A percentile compares a stretch with the other conserved stretches of the same genome.
Evolutionary conservation across 2,329 filamentous ascomycete species (phyloP).

Genomic region (Fusarium incarnatum): DNA sequence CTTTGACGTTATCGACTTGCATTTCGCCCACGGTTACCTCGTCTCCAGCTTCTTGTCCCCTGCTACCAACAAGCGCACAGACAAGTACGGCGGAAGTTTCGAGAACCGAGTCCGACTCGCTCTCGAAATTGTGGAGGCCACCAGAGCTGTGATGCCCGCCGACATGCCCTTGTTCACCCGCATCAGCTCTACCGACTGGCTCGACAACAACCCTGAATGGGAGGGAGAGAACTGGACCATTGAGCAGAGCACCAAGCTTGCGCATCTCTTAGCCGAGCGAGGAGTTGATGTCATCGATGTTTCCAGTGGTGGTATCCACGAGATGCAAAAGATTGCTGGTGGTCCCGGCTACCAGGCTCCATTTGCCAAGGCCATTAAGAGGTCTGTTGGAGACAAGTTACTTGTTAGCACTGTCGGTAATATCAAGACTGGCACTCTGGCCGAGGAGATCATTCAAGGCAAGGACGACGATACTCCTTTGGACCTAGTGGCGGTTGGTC

Average conservation of each 20-base stretch:
- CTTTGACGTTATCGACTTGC: constrained; percentile 77
- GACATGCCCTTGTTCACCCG: constrained; percentile 78
- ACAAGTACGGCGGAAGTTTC: constrained; percentile 74
- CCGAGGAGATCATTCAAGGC: background rate
- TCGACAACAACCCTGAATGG: constrained; percentile 72
- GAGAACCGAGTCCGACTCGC: constrained; percentile 77
- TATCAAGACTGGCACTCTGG: background rate
- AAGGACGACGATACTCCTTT: background rate
- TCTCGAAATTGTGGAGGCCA: constrained; percentile 75
- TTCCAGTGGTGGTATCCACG: constrained; percentile 50
- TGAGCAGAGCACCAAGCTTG: constrained; percentile 73
- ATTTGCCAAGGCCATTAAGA: background rate
- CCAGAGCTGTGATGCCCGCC: constrained; percentile 71
- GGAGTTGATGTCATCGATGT: constrained; percentile 83
- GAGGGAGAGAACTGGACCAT: constrained; percentile 73
- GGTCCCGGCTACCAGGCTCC: background rate
- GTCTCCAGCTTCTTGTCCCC: constrained; percentile 77
- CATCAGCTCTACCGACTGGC: constrained; percentile 67
- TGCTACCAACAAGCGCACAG: constrained; percentile 73
- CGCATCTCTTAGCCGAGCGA: constrained; percentile 69
- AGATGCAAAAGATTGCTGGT: background rate
- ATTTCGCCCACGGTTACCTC: constrained; percentile 83
- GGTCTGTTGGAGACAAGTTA: background rate
- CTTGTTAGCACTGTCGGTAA: background rate
- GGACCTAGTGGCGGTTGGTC: background rate